Base-by-base conservation (phyloP, 2,329 filamentous ascomycete species). In the Elsinoe fawcettii region DNA sequence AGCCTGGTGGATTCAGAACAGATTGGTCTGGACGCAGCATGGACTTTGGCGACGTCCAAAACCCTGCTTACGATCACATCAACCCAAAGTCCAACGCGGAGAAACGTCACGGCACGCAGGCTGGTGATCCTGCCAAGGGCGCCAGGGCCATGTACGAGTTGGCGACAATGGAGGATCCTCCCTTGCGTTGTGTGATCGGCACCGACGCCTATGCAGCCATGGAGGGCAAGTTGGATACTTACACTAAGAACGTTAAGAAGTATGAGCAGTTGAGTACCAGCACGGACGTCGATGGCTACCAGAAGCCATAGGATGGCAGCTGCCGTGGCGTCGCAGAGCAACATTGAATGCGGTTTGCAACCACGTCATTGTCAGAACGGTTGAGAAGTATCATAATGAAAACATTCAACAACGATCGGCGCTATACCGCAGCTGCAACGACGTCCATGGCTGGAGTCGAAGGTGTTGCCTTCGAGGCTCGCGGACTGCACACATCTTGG, bases 101-200 rank as follows among this genome's bases (percentile, higher is more conserved):
- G 11, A 63, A 69, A 57, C 65, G 72, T 51, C 68, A 77, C 55
- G 74, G 70, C 3, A 73, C 64, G 0, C 74, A 80, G 53, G 72
- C 74, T 1, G 78, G 79, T 2, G 78, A 82, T 59, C 75, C 78
- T 2, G 60, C 61, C 0, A 78, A 81, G 63, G 79, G 72, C 2
- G 64, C 64, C 1, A 68, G 73, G 20, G 73, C 73, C 0, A 80
- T 81, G 69, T 80, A 81, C 61, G 76, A 83, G 55, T 63, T 83
- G 14, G 79, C 77, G 1, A 71, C 75, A 36, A 74, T 78, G 72
- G 63, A 77, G 11, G 73, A 80, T 12, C 77, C 76, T 2, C 80
- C 80, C 2, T 62, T 83, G 6, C 69, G 80, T 27, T 73, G 79
- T 12, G 72, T 79, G 0, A 69, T 83, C 9, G 80, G 80, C 0